Base-by-base conservation (phyloP, 1,284 basidiomycete genomes). In the Ustilago hordei region DNA sequence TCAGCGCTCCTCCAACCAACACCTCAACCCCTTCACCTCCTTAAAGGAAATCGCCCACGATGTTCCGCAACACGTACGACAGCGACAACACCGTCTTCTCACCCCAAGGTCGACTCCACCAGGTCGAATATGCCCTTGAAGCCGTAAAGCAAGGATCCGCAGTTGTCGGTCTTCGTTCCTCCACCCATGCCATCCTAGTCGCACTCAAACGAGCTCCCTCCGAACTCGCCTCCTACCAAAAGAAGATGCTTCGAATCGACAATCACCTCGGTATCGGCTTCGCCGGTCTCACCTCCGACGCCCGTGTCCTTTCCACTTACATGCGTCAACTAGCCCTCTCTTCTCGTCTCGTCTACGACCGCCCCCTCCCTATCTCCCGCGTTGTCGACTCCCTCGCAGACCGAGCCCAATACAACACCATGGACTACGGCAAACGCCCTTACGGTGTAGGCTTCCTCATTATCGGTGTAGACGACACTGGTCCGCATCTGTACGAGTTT, bases 71-170 rank as follows among this genome's bases (percentile, higher is more conserved):
- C 67, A 84, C 85, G 28, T 86, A 86, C 76, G 85, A 86, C 70
- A 80, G 78, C 52, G 85, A 86, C 56, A 84, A 84, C 68, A 85
- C 84, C 15, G 83, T 84, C 64, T 84, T 85, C 66, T 85, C 84
- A 54, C 85, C 85, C 35, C 84, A 86, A 64, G 84, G 85, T 1
- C 81, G 84, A 17, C 89, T 94, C 67, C 92, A 94, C 87, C 95
- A 99, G 88, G 97, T 99, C 84, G 97, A 99, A 88, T 99, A 99
- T 90, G 95, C 97, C 4, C 91, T 98, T 66, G 97, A 99, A 88
- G 97, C 97, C 75, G 96, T 99, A 80, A 99, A 99, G 90, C 97
- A 99, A 87, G 97, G 97, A 74, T 98, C 95, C 71, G 97, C 97
- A 28, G 96, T 95, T 36, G 95, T 99, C 56, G 97, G 97, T 48